Evolutionary conservation across 495 filamentous ascomycete genomes (phyloP).

Genomic region (Tirmania nivea): DNA sequence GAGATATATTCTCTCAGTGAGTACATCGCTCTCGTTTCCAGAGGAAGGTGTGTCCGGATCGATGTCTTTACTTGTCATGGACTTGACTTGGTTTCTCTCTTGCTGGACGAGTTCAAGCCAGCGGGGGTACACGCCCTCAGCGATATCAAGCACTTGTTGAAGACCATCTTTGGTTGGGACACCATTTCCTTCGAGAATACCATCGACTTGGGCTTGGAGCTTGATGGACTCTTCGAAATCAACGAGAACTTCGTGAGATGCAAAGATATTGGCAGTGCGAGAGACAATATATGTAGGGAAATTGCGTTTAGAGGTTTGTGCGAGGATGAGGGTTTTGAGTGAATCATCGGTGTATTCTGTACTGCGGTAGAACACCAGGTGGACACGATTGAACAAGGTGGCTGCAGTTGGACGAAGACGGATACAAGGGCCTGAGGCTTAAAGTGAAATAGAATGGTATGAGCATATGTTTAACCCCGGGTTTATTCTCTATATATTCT

Average conservation of each 20-base stretch:
- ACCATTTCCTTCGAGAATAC: slow-evolving; percentile 56
- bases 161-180: slow-evolving; percentile 42
- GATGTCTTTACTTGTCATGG: background rate
- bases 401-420: slow-evolving; percentile 52
- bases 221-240: slow-evolving; percentile 80
- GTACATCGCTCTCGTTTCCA: slow-evolving; percentile 60
- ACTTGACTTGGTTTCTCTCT: slow-evolving; percentile 40
- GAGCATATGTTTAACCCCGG: background rate
- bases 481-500: background rate
- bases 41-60: background rate
- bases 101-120: slow-evolving; percentile 55
- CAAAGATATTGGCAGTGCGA: slow-evolving; percentile 72
- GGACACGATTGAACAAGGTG: slow-evolving; percentile 77
- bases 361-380: slow-evolving; percentile 87
- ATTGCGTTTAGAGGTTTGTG: slow-evolving; percentile 64
- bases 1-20: slow-evolving; percentile 72
- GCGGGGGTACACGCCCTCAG: slow-evolving; percentile 53
- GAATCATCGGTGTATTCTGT: slow-evolving; percentile 97
- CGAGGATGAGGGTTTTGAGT: slow-evolving; percentile 81
- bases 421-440: slow-evolving; percentile 46
- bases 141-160: slow-evolving; percentile 46
- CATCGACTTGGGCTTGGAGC: slow-evolving; percentile 65
- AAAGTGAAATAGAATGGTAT: background rate
- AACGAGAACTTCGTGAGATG: slow-evolving; percentile 47
- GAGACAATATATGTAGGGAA: slow-evolving; percentile 83